These are phyloP conservation scores for Teratosphaeria nubilosa DNA, from an alignment of 2,329 filamentous ascomycete species.

Conservation along the genomic window DNA sequence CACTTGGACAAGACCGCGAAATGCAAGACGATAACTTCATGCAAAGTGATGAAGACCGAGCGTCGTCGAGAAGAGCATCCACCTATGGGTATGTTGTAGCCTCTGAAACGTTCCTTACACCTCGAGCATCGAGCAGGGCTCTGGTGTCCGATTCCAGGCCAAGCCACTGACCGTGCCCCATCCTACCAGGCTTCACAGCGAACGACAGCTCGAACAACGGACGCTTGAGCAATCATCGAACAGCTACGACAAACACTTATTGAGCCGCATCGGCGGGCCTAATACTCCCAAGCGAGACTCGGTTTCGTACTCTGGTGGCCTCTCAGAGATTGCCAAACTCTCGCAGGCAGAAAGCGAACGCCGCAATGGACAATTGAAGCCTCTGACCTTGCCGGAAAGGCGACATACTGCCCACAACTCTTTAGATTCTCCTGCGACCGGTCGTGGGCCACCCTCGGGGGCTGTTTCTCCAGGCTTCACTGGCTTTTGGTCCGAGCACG, in stretches of 20 bases:
- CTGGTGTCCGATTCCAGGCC: background rate
- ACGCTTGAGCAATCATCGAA: constrained; percentile 50
- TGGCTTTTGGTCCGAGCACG: constrained; percentile 33
- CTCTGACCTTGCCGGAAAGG: constrained; percentile 36
- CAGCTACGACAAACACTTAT: constrained; percentile 51
- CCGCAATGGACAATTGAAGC: constrained; percentile 34
- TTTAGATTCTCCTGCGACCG: constrained; percentile 29
- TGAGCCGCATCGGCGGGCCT: constrained; percentile 51
- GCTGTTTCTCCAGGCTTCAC: constrained; percentile 35
- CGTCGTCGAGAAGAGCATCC: constrained; percentile 23
- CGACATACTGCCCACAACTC: constrained; percentile 22
- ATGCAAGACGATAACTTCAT: constrained; percentile 16
- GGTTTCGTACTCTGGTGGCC: constrained; percentile 16
- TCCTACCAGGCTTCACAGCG: constrained; percentile 44
- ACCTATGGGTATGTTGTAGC: constrained; percentile 32
- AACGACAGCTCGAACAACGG: constrained; percentile 48
- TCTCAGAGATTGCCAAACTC: constrained; percentile 23
- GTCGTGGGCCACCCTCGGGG: constrained; percentile 31
- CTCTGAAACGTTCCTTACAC: background rate
- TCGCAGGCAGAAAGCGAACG: constrained; percentile 30
- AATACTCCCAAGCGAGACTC: constrained; percentile 41
- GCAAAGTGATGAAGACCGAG: constrained; percentile 22
- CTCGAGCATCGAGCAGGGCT: background rate
- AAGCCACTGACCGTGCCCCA: background rate
- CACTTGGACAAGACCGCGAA: constrained; percentile 16